Percentiles rank a stretch among this genome's conserved stretches.
Evolutionary conservation across 495 filamentous ascomycete species (phyloP).

Genomic region (Tuber melanosporum): DNA sequence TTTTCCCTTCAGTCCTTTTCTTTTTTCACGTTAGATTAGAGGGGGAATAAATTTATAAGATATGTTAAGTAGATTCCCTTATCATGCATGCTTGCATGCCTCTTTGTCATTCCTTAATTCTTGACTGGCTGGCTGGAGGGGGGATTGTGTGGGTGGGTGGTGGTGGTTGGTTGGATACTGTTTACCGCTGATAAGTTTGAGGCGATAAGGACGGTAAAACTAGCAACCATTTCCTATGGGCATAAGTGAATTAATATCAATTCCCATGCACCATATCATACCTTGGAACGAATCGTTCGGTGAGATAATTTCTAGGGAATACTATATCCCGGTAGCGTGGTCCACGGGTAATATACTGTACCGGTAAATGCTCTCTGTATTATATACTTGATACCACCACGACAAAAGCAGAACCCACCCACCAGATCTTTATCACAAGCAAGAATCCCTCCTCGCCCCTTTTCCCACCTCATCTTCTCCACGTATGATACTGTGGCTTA

Average conservation of each 20-base stretch:
- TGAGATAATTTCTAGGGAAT: neutral
- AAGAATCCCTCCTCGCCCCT: neutral
- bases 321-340: neutral
- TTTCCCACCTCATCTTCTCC: neutral
- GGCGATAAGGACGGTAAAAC: neutral
- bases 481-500: neutral
- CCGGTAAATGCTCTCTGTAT: neutral
- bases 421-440: neutral
- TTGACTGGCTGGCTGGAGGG: slow-evolving; percentile 7
- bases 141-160: slow-evolving; percentile 9
- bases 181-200: neutral
- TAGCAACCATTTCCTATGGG: neutral
- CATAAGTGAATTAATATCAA: neutral
- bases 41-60: neutral
- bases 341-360: neutral
- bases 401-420: neutral
- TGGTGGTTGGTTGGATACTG: neutral
- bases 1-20: neutral
- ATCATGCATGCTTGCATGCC: neutral
- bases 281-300: neutral
- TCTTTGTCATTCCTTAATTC: slow-evolving; percentile 7
- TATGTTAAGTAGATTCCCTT: neutral
- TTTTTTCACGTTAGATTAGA: neutral
- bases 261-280: neutral
- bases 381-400: neutral